Evolutionary conservation across 73 alveolate genomes (phyloP).

Genomic region (Paramecium tetraurelia): DNA sequence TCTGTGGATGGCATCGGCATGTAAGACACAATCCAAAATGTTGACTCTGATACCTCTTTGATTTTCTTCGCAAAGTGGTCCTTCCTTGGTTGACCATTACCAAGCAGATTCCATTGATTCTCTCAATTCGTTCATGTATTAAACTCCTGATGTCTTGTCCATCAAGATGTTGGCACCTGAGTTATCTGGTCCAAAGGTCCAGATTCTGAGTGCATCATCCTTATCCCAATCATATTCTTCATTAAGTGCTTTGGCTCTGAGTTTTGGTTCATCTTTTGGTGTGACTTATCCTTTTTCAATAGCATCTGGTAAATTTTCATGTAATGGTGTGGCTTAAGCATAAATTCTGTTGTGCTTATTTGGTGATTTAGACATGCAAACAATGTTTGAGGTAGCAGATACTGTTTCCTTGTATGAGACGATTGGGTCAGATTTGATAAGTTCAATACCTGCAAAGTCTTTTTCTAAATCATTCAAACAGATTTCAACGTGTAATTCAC

Average conservation of each 20-base stretch:
- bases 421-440: constrained; percentile 95
- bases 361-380: constrained; percentile 97
- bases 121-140: constrained; percentile 94
- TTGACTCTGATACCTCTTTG: constrained; percentile 98
- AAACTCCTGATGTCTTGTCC: constrained; percentile 91
- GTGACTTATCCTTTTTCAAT: constrained; percentile 70
- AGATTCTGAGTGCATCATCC: constrained; percentile 72
- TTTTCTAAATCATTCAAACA: constrained; percentile 96
- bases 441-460: constrained; percentile 93
- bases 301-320: constrained; percentile 90
- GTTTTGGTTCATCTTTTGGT: constrained; percentile 89
- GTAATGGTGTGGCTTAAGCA: constrained; percentile 90
- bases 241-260: constrained; percentile 83
- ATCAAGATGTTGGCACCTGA: constrained; percentile 95
- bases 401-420: constrained; percentile 99
- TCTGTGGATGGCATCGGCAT: constrained; percentile 97
- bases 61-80: constrained; percentile 96
- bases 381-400: constrained; percentile 71
- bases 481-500: constrained; percentile 98
- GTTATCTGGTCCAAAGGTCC: constrained; percentile 99
- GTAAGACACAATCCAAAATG: constrained; percentile 87
- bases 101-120: constrained; percentile 96
- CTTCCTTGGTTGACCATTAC: constrained; percentile 99
- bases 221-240: constrained; percentile 92
- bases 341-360: constrained; percentile 98